These are phyloP conservation scores for Phytopythium oedochilum DNA, from an alignment of 352 stramenopile species.

Conservation along the genomic window DNA sequence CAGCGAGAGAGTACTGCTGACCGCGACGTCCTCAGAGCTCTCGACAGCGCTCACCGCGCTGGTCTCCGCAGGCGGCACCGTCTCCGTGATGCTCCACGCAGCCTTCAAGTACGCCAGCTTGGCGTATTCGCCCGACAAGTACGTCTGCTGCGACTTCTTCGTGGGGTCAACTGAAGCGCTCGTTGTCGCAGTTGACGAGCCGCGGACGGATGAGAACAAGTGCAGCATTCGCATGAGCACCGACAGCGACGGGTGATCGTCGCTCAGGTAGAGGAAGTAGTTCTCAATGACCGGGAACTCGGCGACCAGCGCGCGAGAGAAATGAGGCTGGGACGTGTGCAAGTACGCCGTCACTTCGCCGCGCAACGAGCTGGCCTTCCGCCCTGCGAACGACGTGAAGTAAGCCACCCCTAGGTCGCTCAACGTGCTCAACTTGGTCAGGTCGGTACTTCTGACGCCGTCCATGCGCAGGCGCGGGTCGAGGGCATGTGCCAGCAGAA, in stretches of 20 bases:
- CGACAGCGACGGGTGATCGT: slow-evolving; percentile 56
- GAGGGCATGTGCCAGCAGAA: slow-evolving; percentile 52
- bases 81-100: neutral
- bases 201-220: slow-evolving; percentile 34
- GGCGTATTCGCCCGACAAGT: slow-evolving; percentile 14
- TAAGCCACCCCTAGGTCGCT: slow-evolving; percentile 59
- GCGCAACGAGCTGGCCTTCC: slow-evolving; percentile 39
- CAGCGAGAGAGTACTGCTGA: neutral
- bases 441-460: slow-evolving; percentile 26
- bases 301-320: slow-evolving; percentile 35
- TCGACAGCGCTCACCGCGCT: neutral
- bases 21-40: neutral
- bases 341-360: slow-evolving; percentile 66
- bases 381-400: slow-evolving; percentile 39
- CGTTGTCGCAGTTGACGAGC: neutral
- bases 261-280: slow-evolving; percentile 62
- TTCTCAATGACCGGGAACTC: slow-evolving; percentile 60
- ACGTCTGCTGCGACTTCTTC: neutral
- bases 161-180: neutral
- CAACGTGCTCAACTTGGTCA: slow-evolving; percentile 56
- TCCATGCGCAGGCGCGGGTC: slow-evolving; percentile 46
- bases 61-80: neutral
- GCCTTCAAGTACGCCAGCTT: slow-evolving; percentile 24
- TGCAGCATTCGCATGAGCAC: slow-evolving; percentile 58
- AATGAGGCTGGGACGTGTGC: slow-evolving; percentile 48